A percentile compares a stretch with the other conserved stretches of the same genome.
These are phyloP conservation scores for Hypoxylon cercidicola DNA, from an alignment of 495 filamentous ascomycete genomes.

Conservation along the genomic window DNA sequence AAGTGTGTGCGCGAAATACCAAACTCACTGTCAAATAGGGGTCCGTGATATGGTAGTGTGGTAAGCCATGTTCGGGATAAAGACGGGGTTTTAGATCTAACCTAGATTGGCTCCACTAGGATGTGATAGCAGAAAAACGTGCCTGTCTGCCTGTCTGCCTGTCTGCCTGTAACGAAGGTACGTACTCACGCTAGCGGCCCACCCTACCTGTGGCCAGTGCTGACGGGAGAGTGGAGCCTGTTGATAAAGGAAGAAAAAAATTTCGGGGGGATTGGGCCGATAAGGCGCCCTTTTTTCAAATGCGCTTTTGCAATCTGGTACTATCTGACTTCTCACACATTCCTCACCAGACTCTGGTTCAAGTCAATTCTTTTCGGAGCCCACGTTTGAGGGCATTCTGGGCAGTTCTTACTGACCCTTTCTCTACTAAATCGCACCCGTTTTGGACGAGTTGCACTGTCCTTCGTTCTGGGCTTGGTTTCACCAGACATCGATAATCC, in stretches of 20 bases:
- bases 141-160: too few relatives aligned
- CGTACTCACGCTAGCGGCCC: constrained; percentile 11
- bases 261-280: constrained; percentile 33
- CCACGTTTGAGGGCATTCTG: constrained; percentile 34
- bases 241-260: constrained; percentile 35
- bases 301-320: constrained; percentile 22
- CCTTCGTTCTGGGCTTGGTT: constrained; percentile 19
- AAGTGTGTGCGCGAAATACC: background rate
- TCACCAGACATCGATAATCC: constrained; percentile 10
- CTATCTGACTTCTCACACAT: constrained; percentile 18
- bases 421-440: too few relatives aligned
- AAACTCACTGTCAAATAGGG: background rate
- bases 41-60: background rate
- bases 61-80: constrained; percentile 5
- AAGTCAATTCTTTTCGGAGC: constrained; percentile 23
- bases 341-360: constrained; percentile 31
- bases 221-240: constrained; percentile 6
- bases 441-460: constrained; percentile 11
- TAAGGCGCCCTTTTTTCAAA: constrained; percentile 33
- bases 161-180: constrained; percentile 13
- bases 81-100: constrained; percentile 14
- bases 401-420: constrained; percentile 29
- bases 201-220: background rate
- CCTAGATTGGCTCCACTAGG: constrained; percentile 34
- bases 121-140: constrained; percentile 23